Evolutionary conservation across 805 yeast species (phyloP), one percentile per base, ranked within the genome.

Genomic region (Starmerella kuoi): DNA sequence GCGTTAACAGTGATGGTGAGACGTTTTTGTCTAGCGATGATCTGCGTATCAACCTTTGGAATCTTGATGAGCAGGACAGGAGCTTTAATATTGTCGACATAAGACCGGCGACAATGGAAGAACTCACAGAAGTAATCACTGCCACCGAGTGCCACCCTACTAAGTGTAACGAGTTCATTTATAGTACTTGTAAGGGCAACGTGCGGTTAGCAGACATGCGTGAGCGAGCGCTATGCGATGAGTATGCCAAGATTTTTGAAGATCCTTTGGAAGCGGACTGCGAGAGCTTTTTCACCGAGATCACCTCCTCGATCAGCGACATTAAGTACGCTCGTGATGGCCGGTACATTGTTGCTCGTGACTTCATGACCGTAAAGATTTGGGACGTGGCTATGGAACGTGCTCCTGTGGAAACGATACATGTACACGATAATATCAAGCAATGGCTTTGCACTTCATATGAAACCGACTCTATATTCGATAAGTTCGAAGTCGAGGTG

Each of bases 361-460:
- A 91, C 68, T 91, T 91, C 62, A 75, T 91, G 82, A 84, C 95
- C 9, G 95, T 88, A 26, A 91, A 91, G 64, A 80, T 91, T 53
- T 91, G 99, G 99, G 99, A 91, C 67, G 73, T 91, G 48, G 85
- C 85, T 51, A 91, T 91, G 98, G 95, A 91, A 64, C 79, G 77
- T 51, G 84, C 80, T 61, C 99, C 99, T 28, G 65, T 93, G 44
- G 85, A 85, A 62, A 87, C 96, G 14, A 87, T 91, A 48, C 85
- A 85, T 60, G 86, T 93, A 50, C 98, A 91, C 63, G 97, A 91
- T 61, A 93, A 84, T 61, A 73, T 91, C 57, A 76, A 95, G 55
- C 95, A 86, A 57, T 72, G 88, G 58, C 68, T 91, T 57, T 88
- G 97, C 66, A 96, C 93, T 62, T 86, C 97, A 35, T 91, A 93